phyloP scores from a whole-genome alignment of 2,329 filamentous ascomycete species.

The Colletotrichum endophyticum region DNA sequence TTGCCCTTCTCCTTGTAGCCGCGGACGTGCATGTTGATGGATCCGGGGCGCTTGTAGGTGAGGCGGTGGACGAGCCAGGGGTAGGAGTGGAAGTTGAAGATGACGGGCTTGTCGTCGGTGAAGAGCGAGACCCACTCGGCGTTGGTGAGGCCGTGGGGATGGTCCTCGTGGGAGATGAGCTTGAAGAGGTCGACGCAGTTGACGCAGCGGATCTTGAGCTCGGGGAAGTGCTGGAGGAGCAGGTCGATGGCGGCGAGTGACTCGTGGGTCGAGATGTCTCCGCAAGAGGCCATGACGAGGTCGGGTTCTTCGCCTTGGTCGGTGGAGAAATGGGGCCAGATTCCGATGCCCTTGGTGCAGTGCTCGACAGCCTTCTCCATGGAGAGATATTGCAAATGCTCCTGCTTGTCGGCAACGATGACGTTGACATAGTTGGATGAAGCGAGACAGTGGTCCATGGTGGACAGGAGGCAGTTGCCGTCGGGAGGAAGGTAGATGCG shows the following conservation, averaged over 20 bases:
- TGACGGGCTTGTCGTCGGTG: slow-evolving; percentile 72
- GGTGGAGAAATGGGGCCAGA: slow-evolving; percentile 79
- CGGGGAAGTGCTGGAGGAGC: slow-evolving; percentile 72
- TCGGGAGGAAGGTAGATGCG: slow-evolving; percentile 83
- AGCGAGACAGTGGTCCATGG: slow-evolving; percentile 77
- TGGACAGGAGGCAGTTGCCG: slow-evolving; percentile 77
- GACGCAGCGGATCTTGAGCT: slow-evolving; percentile 78
- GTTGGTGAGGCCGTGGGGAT: slow-evolving; percentile 75
- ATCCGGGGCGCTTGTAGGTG: slow-evolving; percentile 76
- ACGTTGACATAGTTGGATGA: slow-evolving; percentile 83
- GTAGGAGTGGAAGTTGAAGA: slow-evolving; percentile 88
- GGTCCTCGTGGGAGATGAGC: slow-evolving; percentile 71
- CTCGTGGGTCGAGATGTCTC: slow-evolving; percentile 77
- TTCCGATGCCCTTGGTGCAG: slow-evolving; percentile 79
- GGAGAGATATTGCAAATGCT: slow-evolving; percentile 76
- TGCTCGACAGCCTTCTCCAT: slow-evolving; percentile 77
- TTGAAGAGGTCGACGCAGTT: slow-evolving; percentile 85
- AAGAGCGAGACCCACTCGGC: slow-evolving; percentile 72
- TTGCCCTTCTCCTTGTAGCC: slow-evolving; percentile 86
- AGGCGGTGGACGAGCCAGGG: slow-evolving; percentile 80
- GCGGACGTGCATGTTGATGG: slow-evolving; percentile 72
- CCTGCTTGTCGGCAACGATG: slow-evolving; percentile 80
- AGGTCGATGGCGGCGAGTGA: slow-evolving; percentile 76
- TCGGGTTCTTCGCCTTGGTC: slow-evolving; percentile 73
- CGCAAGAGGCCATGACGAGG: slow-evolving; percentile 77